These are phyloP conservation scores for Xylariaceae sp. DNA, from an alignment of 2,329 filamentous ascomycete species.

Conservation along the genomic window DNA sequence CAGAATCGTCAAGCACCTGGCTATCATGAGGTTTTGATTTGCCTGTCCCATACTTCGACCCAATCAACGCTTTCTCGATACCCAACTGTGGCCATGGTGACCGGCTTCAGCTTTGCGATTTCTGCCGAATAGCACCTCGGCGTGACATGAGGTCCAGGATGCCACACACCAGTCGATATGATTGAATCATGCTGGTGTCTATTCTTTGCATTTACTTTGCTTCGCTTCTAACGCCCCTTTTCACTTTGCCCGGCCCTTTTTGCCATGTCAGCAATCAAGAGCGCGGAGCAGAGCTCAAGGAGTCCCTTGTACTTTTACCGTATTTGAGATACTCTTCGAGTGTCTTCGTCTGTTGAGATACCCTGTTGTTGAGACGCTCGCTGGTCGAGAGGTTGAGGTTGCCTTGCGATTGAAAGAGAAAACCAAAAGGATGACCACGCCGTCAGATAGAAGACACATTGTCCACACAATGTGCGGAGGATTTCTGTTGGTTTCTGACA, in stretches of 20 bases:
- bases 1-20: slow-evolving; percentile 3
- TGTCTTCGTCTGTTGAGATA: slow-evolving; percentile 24
- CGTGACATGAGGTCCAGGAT: slow-evolving; percentile 4
- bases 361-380: slow-evolving; percentile 26
- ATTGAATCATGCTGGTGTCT: slow-evolving; percentile 19
- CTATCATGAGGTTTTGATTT: slow-evolving; percentile 3
- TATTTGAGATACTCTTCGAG: slow-evolving; percentile 13
- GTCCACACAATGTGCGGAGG: slow-evolving; percentile 10
- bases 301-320: slow-evolving; percentile 17
- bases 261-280: slow-evolving; percentile 8
- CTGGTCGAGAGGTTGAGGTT: slow-evolving; percentile 21
- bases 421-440: slow-evolving; percentile 11
- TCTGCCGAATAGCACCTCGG: slow-evolving; percentile 2
- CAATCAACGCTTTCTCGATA: slow-evolving; percentile 8
- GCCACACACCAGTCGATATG: slow-evolving; percentile 6
- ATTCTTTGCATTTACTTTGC: slow-evolving; percentile 3
- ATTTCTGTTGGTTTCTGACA: slow-evolving; percentile 20
- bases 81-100: slow-evolving; percentile 9
- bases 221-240: slow-evolving; percentile 14
- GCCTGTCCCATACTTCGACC: slow-evolving; percentile 8
- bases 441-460: slow-evolving; percentile 15
- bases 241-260: slow-evolving; percentile 13
- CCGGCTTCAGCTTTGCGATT: slow-evolving; percentile 8
- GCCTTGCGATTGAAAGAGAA: slow-evolving; percentile 17
- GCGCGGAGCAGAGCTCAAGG: slow-evolving; percentile 9